Conservation (phyloP, 106 monocot genomes). For the Dendrobium chrysotoxum region DNA sequence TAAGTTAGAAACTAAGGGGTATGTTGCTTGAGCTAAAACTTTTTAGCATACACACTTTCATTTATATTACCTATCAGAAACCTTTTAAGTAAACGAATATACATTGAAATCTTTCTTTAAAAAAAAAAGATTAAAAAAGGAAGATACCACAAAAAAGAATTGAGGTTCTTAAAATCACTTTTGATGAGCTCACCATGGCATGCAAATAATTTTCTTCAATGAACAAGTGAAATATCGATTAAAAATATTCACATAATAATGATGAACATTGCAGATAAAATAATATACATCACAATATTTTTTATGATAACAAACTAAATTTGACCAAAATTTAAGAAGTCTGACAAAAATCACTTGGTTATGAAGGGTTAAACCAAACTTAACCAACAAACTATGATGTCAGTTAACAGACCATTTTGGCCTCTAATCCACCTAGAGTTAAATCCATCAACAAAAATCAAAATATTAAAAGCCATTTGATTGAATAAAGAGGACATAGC, state of each 20-base stretch:
- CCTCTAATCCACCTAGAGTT: no score
- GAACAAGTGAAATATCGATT: not conserved
- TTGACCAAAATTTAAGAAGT: not conserved
- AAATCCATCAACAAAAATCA: no score
- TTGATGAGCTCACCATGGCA: not conserved
- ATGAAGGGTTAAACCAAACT: not conserved
- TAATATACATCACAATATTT: not conserved
- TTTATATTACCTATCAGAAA: not conserved
- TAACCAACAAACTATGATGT: no score
- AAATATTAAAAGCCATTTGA: no score
- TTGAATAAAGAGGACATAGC: no score
- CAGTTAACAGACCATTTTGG: no score
- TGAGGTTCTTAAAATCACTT: not conserved
- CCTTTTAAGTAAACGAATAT: not conserved
- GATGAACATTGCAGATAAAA: not conserved
- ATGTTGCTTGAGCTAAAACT: no score
- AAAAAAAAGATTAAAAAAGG: not conserved
- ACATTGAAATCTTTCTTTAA: not conserved
- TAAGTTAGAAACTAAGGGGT: no score
- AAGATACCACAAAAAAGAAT: not conserved
- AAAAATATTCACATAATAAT: not conserved
- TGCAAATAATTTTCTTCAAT: not conserved
- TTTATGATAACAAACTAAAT: no score
- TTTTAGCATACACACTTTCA: not conserved
- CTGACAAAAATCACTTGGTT: not conserved